Base-by-base conservation (phyloP, 2,329 filamentous ascomycete species). In the Tolypocladium ophioglossoides region DNA sequence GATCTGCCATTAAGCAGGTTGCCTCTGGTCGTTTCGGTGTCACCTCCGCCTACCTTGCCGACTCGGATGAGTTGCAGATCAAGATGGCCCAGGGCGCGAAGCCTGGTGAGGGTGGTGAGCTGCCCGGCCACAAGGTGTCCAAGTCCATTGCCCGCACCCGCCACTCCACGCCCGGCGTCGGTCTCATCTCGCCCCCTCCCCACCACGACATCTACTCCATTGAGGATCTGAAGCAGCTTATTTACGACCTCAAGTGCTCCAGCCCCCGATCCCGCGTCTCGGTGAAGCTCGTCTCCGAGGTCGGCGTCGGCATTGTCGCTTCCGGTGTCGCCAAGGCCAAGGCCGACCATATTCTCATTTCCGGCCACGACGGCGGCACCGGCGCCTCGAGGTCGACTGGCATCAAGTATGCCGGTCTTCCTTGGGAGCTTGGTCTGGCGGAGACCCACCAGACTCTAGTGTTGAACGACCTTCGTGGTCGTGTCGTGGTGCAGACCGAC, bases 21-120 rank as follows among this genome's bases (percentile, higher is more conserved):
- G 92, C 92, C 47, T 96, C 91, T 48, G 92, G 92, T 59, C 88
- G 92, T 66, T 97, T 97, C 66, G 92, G 92, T 78, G 92, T 96
- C 58, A 97, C 92, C 1, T 94, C 89, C 56, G 89, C 90, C 68
- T 97, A 96, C 69, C 83, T 97, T 18, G 90, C 91, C 51, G 92
- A 97, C 70, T 89, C 92, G 20, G 92, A 97, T 66, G 91, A 97
- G 74, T 78, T 97, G 48, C 92, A 97, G 72, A 97, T 97, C 75
- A 97, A 97, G 82, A 97, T 97, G 92, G 92, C 92, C 11, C 92
- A 97, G 74, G 92, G 92, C 69, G 92, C 92, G 58, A 97, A 97
- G 81, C 92, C 92, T 54, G 92, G 92, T 72, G 92, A 97, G 73
- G 92, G 92, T 77, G 92, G 92, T 80, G 92, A 97, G 73, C 83